Evolutionary conservation across 73 alveolate genomes (phyloP), one percentile per base, ranked within the genome.

Genomic region (Blepharisma stoltei): DNA sequence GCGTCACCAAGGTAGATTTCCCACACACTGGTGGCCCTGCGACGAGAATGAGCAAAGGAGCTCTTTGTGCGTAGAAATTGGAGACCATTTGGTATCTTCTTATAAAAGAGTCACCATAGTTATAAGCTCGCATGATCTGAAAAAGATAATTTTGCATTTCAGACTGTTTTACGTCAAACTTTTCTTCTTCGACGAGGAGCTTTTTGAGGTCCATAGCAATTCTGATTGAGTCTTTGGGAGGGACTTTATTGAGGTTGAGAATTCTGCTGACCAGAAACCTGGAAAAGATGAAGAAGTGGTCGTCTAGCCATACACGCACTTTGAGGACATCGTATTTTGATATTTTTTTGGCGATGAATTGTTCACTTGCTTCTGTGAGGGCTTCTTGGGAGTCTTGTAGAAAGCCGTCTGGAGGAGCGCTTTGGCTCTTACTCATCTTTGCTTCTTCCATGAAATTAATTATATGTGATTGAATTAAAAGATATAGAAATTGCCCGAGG

Each of bases 11-110:
- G 32, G 32, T 52, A 2, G 67, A 52, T 52, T 52, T 52, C 3
- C 67, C 67, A 20, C 18, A n/a, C 67, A 52, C 67, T n/a, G 67
- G 67, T 2, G 32, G 23, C 23, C 67, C 67, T 52, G 67, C 23
- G 23, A 52, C 67, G 32, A 52, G 67, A 52, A 52, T 20, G 0
- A 52, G 23, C 67, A 52, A 52, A 52, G 67, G 67, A 52, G 23
- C 67, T 52, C 67, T 52, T 20, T 52, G 18, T 52, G 18, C 67
- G 23, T 52, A 52, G 23, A 52, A 52, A n/a, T 52, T n/a, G 18
- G 32, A 14, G 32, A 52, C 23, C 67, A 52, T 52, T 52, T 52
- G 18, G 23, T 52, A 52, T 52, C 67, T 0, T 3, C 23, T 52
- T 52, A 52, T 52, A 52, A n/a, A 52, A 20, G 23, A n/a, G 23